phyloP scores from a whole-genome alignment of 164 flowering plant genomes.

The Dillenia turbinata region DNA sequence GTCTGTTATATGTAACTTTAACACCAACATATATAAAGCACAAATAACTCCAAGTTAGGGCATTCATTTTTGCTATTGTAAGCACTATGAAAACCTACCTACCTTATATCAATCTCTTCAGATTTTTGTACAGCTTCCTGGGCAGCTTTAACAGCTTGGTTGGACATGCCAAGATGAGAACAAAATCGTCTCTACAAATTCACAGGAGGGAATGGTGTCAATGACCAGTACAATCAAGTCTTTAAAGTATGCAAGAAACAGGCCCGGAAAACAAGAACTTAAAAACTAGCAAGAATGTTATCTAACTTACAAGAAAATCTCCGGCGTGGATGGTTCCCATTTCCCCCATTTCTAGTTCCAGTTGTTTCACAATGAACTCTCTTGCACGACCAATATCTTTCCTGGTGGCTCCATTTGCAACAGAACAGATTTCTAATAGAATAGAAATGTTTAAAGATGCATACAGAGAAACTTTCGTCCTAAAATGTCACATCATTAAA shows the following conservation, averaged over 20 bases:
- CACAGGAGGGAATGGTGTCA: neutral
- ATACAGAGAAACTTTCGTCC: neutral
- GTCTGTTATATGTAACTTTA: no score
- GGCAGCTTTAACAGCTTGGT: constrained; percentile 19
- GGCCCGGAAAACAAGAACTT: neutral
- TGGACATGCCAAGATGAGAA: constrained; percentile 15
- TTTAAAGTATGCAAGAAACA: neutral
- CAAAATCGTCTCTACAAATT: constrained; percentile 15
- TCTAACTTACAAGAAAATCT: constrained; percentile 18
- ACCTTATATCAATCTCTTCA: constrained; percentile 25
- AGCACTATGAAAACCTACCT: neutral
- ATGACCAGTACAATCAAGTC: neutral
- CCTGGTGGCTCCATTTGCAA: constrained; percentile 18
- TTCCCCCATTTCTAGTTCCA: constrained; percentile 13
- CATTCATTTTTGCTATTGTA: no score
- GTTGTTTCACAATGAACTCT: constrained; percentile 10
- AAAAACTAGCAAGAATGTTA: neutral
- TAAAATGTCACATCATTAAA: neutral
- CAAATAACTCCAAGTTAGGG: no score
- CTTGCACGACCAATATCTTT: constrained; percentile 20
- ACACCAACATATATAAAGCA: no score
- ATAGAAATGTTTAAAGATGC: neutral
- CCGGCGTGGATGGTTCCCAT: constrained; percentile 17
- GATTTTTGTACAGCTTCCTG: constrained; percentile 23
- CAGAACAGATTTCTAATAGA: constrained; percentile 12